Percentiles rank a stretch among this genome's conserved stretches.
Conservation (phyloP, 2,329 filamentous ascomycete genomes). For the Stagonosporopsis cucurbitacearum region DNA sequence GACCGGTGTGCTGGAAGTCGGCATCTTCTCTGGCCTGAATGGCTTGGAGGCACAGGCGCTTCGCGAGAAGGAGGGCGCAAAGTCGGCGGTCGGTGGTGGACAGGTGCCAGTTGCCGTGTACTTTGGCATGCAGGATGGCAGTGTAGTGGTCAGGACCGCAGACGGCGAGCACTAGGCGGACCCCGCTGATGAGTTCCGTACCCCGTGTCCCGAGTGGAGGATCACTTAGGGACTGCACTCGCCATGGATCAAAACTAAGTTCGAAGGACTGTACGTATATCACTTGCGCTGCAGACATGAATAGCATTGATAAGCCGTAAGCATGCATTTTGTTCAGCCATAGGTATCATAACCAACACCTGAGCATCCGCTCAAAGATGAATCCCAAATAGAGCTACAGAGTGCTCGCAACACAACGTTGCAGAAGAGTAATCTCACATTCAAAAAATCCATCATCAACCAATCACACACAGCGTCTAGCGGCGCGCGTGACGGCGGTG, state of each 20-base stretch:
- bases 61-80: constrained; percentile 30
- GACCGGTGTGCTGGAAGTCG: constrained; percentile 88
- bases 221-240: not conserved
- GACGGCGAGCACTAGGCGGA: constrained; percentile 32
- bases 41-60: constrained; percentile 70
- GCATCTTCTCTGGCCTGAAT: constrained; percentile 84
- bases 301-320: constrained; percentile 1
- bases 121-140: constrained; percentile 80
- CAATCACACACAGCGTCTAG: not conserved
- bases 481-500: constrained; percentile 13
- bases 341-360: constrained; percentile 6
- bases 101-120: constrained; percentile 95
- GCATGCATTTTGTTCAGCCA: constrained; percentile 7
- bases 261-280: not conserved
- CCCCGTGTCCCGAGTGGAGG: not conserved
- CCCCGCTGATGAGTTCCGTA: not conserved
- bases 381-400: constrained; percentile 18
- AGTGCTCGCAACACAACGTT: constrained; percentile 8
- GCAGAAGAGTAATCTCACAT: constrained; percentile 9
- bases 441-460: not conserved
- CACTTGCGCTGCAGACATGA: not conserved
- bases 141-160: constrained; percentile 48
- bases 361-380: constrained; percentile 7
- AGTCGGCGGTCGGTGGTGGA: constrained; percentile 59
- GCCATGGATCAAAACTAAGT: not conserved